A percentile compares a stretch with the other conserved stretches of the same genome.
Evolutionary conservation across 768 basidiomycete species (phyloP).

Genomic region (Trametes sanguinea): DNA sequence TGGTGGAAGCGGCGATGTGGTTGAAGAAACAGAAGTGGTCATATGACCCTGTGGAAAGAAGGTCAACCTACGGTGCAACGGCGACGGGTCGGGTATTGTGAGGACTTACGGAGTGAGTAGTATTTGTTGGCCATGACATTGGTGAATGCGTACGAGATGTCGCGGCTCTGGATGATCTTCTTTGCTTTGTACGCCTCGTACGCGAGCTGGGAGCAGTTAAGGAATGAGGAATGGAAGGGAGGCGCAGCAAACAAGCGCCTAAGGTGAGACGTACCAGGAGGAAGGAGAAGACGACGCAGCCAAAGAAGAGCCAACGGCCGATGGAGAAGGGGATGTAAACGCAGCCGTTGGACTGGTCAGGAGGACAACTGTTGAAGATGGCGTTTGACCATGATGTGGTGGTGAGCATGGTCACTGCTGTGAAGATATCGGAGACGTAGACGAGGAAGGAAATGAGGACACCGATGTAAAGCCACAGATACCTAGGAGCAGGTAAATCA

Average conservation of each 20-base stretch:
- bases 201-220: slow-evolving; percentile 55
- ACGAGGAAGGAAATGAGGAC: slow-evolving; percentile 96
- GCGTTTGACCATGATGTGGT: slow-evolving; percentile 89
- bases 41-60: slow-evolving; percentile 68
- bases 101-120: slow-evolving; percentile 83
- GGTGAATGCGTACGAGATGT: slow-evolving; percentile 98
- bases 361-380: slow-evolving; percentile 77
- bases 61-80: neutral
- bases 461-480: slow-evolving; percentile 90
- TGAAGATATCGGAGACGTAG: slow-evolving; percentile 97
- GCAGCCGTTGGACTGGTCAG: slow-evolving; percentile 57
- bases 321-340: slow-evolving; percentile 85
- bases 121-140: slow-evolving; percentile 97
- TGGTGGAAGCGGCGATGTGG: slow-evolving; percentile 94
- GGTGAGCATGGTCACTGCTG: slow-evolving; percentile 93
- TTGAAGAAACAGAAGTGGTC: slow-evolving; percentile 98
- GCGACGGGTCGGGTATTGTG: slow-evolving; percentile 1
- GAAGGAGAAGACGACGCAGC: slow-evolving; percentile 98
- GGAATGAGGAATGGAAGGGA: neutral
- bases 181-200: slow-evolving; percentile 93
- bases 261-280: slow-evolving; percentile 65
- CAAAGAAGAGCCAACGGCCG: slow-evolving; percentile 96
- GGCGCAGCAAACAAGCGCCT: neutral
- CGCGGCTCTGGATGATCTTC: slow-evolving; percentile 91
- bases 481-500: slow-evolving; percentile 47